phyloP scores from a whole-genome alignment of 306 rosid species.

The Alnus rubra region DNA sequence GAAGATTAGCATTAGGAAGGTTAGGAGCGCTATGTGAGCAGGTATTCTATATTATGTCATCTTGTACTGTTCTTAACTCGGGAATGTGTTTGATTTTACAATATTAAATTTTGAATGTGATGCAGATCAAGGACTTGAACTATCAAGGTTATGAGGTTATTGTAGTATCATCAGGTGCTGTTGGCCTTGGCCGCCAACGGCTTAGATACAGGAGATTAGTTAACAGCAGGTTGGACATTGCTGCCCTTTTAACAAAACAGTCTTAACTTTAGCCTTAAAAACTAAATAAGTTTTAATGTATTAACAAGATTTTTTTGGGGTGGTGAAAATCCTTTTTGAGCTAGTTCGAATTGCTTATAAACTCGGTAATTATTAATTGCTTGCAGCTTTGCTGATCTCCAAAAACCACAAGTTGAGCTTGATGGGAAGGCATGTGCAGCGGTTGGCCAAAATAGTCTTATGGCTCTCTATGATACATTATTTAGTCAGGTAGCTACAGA shows the following conservation, averaged over 20 bases:
- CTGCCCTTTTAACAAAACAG: background rate
- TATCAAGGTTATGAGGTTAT: slow-evolving; percentile 78
- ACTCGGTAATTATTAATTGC: slow-evolving; percentile 18
- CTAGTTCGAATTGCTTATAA: slow-evolving; percentile 20
- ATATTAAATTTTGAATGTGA: slow-evolving; percentile 29
- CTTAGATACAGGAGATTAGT: slow-evolving; percentile 76
- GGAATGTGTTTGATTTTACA: background rate
- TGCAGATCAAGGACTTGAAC: slow-evolving; percentile 82
- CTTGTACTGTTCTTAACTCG: slow-evolving; percentile 22
- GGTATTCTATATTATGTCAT: slow-evolving; percentile 35
- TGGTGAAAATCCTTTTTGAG: background rate
- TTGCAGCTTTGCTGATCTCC: slow-evolving; percentile 93
- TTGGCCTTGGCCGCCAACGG: slow-evolving; percentile 97
- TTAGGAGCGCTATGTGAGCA: slow-evolving; percentile 91
- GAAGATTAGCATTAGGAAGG: slow-evolving; percentile 65
- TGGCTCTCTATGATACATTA: slow-evolving; percentile 88
- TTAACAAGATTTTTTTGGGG: background rate
- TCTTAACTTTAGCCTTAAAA: background rate
- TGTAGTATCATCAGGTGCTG: slow-evolving; percentile 98
- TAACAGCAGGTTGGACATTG: slow-evolving; percentile 72
- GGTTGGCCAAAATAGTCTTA: slow-evolving; percentile 90
- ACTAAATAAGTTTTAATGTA: background rate
- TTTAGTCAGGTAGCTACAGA: slow-evolving; percentile 81
- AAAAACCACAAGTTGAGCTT: slow-evolving; percentile 89
- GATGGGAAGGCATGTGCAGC: slow-evolving; percentile 99